These are phyloP conservation scores for Williopsis jadinii DNA, from an alignment of 1,139 yeast species.

Conservation along the genomic window DNA sequence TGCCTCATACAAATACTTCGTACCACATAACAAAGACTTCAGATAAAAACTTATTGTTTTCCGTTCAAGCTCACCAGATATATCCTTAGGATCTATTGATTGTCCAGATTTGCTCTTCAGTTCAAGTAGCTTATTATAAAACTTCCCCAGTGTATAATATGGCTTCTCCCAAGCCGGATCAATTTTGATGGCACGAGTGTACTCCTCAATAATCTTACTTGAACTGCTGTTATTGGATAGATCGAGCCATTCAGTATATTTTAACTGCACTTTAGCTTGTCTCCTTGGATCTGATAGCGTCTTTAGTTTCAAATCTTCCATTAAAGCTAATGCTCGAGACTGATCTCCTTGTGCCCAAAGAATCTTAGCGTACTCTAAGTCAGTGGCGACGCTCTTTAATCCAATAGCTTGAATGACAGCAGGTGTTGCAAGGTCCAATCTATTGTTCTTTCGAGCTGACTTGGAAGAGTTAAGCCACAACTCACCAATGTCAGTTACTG, in stretches of 20 bases:
- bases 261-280: constrained; percentile 53
- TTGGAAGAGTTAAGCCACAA: constrained; percentile 57
- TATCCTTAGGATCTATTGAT: constrained; percentile 10
- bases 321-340: constrained; percentile 71
- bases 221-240: constrained; percentile 81
- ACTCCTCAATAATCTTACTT: constrained; percentile 63
- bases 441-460: constrained; percentile 60
- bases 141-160: constrained; percentile 73
- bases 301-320: constrained; percentile 28
- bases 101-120: constrained; percentile 15
- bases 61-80: constrained; percentile 56
- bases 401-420: constrained; percentile 65
- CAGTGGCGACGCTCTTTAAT: constrained; percentile 42
- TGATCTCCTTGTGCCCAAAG: constrained; percentile 90
- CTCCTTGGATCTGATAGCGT: constrained; percentile 20
- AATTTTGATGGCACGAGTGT: constrained; percentile 49
- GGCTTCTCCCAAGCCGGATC: constrained; percentile 71
- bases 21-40: constrained; percentile 62
- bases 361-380: constrained; percentile 75
- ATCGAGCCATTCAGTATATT: constrained; percentile 87
- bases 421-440: constrained; percentile 69
- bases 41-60: constrained; percentile 60
- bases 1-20: constrained; percentile 71
- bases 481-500: constrained; percentile 34
- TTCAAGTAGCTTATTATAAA: constrained; percentile 71